These are phyloP conservation scores for Grammothele lineata DNA, from an alignment of 768 basidiomycete genomes.

Conservation along the genomic window DNA sequence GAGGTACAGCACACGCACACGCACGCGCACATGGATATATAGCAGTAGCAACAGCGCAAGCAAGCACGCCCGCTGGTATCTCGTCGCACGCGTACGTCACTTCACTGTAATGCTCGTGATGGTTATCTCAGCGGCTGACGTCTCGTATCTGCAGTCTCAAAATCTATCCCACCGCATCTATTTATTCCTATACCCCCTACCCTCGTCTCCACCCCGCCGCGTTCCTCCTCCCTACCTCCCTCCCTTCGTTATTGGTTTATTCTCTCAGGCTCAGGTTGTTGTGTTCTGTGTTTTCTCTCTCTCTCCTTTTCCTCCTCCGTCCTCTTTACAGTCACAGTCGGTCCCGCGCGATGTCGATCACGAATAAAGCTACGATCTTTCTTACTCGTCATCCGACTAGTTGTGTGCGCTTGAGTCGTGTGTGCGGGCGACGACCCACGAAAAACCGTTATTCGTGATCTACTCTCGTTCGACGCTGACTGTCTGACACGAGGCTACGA, in stretches of 20 bases:
- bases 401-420: too few relatives aligned
- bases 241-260: slow-evolving; percentile 2
- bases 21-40: background rate
- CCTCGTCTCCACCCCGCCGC: background rate
- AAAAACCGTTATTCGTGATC: too few relatives aligned
- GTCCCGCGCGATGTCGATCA: background rate
- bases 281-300: background rate
- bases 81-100: slow-evolving; percentile 14
- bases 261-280: background rate
- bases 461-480: too few relatives aligned
- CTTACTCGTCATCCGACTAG: too few relatives aligned
- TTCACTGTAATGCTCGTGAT: background rate
- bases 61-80: background rate
- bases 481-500: too few relatives aligned
- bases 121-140: background rate
- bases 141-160: slow-evolving; percentile 1
- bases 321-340: background rate
- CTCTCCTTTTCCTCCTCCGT: slow-evolving; percentile 1
- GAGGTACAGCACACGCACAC: slow-evolving; percentile 5
- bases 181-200: slow-evolving; percentile 13
- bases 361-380: slow-evolving; percentile 1
- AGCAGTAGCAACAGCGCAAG: slow-evolving; percentile 1
- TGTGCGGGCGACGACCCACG: too few relatives aligned
- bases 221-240: background rate
- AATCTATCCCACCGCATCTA: slow-evolving; percentile 12